A percentile compares a stretch with the other conserved stretches of the same genome.
Evolutionary conservation across 2,329 filamentous ascomycete genomes (phyloP).

Genomic region (Zarea fungicola): DNA sequence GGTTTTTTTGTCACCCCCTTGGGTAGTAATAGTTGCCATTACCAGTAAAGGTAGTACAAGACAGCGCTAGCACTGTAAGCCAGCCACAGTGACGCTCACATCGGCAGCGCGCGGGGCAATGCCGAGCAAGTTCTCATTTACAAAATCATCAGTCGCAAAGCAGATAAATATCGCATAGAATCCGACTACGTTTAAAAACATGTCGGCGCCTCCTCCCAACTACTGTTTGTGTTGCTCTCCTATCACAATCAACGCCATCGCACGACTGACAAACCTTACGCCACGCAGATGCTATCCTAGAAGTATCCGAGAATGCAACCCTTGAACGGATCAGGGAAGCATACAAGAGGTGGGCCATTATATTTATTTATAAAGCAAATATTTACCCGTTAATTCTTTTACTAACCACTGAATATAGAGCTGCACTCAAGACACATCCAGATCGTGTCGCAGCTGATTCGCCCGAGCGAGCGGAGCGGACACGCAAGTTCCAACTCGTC

Average conservation of each 20-base stretch:
- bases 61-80: too few species aligned
- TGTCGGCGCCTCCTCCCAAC: constrained; percentile 38
- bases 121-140: too few species aligned
- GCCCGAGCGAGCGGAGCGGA: constrained; percentile 74
- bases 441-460: constrained; percentile 82
- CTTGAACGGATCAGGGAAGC: constrained; percentile 78
- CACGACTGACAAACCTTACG: constrained; percentile 6
- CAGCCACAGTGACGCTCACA: too few species aligned
- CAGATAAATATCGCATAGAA: not conserved
- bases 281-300: constrained; percentile 59
- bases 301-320: constrained; percentile 62
- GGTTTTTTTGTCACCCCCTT: too few species aligned
- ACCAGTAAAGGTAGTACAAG: too few species aligned
- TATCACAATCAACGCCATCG: not conserved
- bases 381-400: not conserved
- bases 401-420: constrained; percentile 44
- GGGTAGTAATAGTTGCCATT: too few species aligned
- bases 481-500: constrained; percentile 83
- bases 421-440: constrained; percentile 86
- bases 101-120: too few species aligned
- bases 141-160: not conserved
- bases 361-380: not conserved
- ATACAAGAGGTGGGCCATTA: constrained; percentile 85
- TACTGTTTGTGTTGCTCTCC: constrained; percentile 39
- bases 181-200: constrained; percentile 14